Evolutionary conservation across 2,329 filamentous ascomycete genomes (phyloP), one percentile per base, ranked within the genome.

Genomic region (Bipolaris victoriae): DNA sequence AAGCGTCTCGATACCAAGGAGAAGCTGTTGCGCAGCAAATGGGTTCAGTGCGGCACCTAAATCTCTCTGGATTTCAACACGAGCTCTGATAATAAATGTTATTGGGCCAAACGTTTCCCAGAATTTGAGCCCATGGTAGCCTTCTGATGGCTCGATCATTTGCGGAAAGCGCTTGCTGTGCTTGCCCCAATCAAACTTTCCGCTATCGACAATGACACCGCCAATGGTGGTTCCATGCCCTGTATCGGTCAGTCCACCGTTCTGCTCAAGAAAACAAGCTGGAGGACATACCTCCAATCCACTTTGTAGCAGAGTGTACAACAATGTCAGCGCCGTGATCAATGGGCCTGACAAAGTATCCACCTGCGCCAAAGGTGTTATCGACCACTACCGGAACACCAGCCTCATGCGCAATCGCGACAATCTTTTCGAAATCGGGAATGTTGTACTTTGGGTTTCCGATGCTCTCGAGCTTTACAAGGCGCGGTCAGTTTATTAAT

Each of bases 401-500:
- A 52, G 85, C 83, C 20, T 86, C 84, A 68, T 90, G 92, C 15
- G 92, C 92, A 49, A 91, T 83, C 77, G 91, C 90, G 52, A 87
- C 89, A 76, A 97, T 94, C 49, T 88, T 90, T 80, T 93, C 91
- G 52, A 97, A 89, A 73, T 97, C 92, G 3, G 93, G 93, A 18
- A 97, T 85, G 76, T 97, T 97, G 81, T 96, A 97, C 67, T 88
- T 87, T 35, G 94, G 93, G 80, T 98, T 98, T 31, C 93, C 93
- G 68, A 97, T 97, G 68, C 88, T 92, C 83, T 98, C 93, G 43
- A 69, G 52, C 58, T 64, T 35, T 13, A n/a, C 11, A 31, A 13
- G 29, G 29, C 29, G 29, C 3, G 29, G 29, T 31, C 29, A 31
- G 29, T 5, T 11, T 31, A 10, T 3, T 10, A 31, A 11, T 31